Base-by-base conservation (phyloP, 352 stramenopile species). In the Nothophytophthora sp. region DNA sequence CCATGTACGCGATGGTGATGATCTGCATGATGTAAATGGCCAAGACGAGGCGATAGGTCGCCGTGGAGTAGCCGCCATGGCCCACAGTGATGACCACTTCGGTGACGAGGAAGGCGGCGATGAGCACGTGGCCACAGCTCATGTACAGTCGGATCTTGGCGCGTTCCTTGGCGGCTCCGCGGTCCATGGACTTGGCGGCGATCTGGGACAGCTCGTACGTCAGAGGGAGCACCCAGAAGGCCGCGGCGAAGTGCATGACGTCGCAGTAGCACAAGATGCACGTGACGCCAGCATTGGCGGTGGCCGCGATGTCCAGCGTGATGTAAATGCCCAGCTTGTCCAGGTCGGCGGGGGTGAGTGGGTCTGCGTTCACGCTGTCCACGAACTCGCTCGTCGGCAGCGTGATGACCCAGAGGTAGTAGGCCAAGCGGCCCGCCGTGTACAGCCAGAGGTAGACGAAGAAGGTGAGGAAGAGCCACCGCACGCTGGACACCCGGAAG, bases 161-260 rank as follows among this genome's bases (percentile, higher is more conserved):
- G 16, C 64, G 37, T 44, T 90, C 80, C 20, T 72, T 73, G 2
- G 19, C 27, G 5, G 52, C 47, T 2, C 80, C 80, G 29, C 80
- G 57, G 35, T 90, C 80, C 80, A 90, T 90, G 2, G 75, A 73
- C 24, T 71, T 83, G 15, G 54, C 48, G 10, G 70, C 80, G 34
- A 90, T 76, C 33, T 72, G 67, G 9, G 57, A 73, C n/a, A 90
- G 51, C 25, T 90, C 80, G 52, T 85, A 80, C 15, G 60, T 68
- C 0, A 90, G 48, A 18, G 75, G 73, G 16, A 83, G 64, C 11
- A 79, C 52, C 63, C 70, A 85, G 3, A 86, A 55, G 0, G 75
- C 62, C 16, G 78, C 54, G 4, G 63, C 74, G 9, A 81, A 73
- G 24, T 86, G 70, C 60, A 70, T 62, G 9, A 76, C 50, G 40